Base-by-base conservation (phyloP, 805 yeast species). In the Candida khao-thaluensis region DNA sequence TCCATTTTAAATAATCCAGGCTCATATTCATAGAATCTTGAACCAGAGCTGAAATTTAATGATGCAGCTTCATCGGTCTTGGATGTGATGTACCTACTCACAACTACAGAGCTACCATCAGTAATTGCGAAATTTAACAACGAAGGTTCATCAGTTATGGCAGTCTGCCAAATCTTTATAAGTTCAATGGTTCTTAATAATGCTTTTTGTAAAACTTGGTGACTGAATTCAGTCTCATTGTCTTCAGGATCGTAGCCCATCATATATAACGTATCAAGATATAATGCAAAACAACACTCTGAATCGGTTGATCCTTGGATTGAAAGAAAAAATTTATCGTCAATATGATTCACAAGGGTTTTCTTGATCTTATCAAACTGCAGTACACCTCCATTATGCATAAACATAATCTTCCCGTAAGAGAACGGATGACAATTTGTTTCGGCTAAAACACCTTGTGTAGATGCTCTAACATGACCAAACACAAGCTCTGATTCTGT, bases 391-490 rank as follows among this genome's bases (percentile, higher is more conserved):
- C 99, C 99, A 62, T 93, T 93, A 62, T 93, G 99, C 99, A 93
- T 93, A 59, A 93, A 93, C 84, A 91, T 85, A 34, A 91, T 66
- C 36, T 80, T 80, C 45, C 90, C 91, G 57, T 79, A 89, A 3
- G 85, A 80, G 62, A 93, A 93, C 0, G 99, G 99, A 59, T 93
- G 99, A 62, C 99, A 93, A 61, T 93, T 93, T 0, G 97, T 91
- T 57, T 93, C 99, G 8, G 95, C 76, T 18, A 93, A 64, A 1
- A 86, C 95, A 33, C 99, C 99, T 47, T 95, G 87, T 0, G 99
- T 93, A 0, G 95, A 85, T 0, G 99, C 98, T 45, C 99, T 64
- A 1, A 93, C 97, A 60, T 93, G 99, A 2, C 95, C 99, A 68
- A 93, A 93, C 2, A 91, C 87, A 35, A 90, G 64, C 37, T 74